Conservation (phyloP, 1,284 basidiomycete species). For the Anthracocystis panici-leucophaei region DNA sequence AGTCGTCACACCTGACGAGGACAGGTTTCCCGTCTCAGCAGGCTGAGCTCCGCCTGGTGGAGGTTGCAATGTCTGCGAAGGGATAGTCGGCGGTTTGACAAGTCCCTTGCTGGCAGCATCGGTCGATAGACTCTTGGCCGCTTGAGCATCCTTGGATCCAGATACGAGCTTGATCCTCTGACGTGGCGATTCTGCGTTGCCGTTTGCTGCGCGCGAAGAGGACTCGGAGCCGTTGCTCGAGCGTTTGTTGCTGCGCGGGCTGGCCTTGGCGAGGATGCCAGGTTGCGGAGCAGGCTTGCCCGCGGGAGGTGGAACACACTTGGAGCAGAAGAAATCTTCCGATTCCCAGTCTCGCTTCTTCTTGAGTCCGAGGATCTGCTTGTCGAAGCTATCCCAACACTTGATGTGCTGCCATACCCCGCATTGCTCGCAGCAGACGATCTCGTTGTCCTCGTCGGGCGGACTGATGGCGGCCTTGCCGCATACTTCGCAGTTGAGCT, state of each 20-base stretch:
- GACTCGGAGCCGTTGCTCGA: conserved; percentile 30
- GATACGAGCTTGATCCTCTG: conserved; percentile 40
- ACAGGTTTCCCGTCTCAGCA: conserved; percentile 33
- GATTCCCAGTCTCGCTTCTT: conserved; percentile 59
- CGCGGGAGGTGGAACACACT: conserved; percentile 47
- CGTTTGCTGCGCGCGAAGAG: conserved; percentile 13
- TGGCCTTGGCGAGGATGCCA: conserved; percentile 32
- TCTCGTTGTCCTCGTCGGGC: conserved; percentile 77
- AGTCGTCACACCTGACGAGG: conserved; percentile 21
- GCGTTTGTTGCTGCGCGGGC: conserved; percentile 30
- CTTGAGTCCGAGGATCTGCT: conserved; percentile 28
- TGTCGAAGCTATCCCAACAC: conserved; percentile 68
- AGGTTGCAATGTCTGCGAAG: conserved; percentile 31
- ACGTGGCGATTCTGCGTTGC: conserved; percentile 27
- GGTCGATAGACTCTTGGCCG: neutral
- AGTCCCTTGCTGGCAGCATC: conserved; percentile 1
- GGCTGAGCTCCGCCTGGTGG: conserved; percentile 25
- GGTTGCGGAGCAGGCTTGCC: conserved; percentile 38
- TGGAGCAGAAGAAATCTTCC: conserved; percentile 59
- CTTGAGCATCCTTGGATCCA: conserved; percentile 11
- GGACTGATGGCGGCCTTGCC: conserved; percentile 77
- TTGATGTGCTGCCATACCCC: conserved; percentile 76
- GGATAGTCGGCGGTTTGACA: conserved; percentile 21
- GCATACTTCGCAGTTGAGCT: conserved; percentile 86
- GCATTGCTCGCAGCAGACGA: conserved; percentile 83